Conservation (phyloP, 768 basidiomycete genomes). For the Postia placenta region DNA sequence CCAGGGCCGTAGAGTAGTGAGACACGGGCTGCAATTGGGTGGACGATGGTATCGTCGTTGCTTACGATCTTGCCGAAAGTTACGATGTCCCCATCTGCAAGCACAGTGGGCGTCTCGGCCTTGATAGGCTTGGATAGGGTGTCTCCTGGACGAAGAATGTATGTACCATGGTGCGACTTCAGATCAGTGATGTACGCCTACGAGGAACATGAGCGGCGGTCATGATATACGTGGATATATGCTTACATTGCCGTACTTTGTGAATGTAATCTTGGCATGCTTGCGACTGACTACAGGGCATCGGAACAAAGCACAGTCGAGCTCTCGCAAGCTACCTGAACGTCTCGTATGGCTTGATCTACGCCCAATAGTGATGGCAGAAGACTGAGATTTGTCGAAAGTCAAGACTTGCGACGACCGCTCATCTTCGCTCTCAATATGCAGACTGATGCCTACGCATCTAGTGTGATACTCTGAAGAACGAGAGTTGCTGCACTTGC, state of each 20-base stretch:
- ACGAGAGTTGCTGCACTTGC: no score
- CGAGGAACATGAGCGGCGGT: constrained; percentile 13
- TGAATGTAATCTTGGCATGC: constrained; percentile 73
- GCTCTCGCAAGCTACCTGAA: constrained; percentile 19
- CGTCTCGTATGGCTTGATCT: constrained; percentile 47
- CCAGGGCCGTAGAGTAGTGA: constrained; percentile 39
- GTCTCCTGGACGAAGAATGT: constrained; percentile 52
- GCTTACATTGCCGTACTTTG: constrained; percentile 64
- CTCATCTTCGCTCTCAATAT: constrained; percentile 47
- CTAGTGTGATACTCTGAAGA: no score
- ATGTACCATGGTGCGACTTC: constrained; percentile 72
- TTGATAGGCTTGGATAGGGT: constrained; percentile 39
- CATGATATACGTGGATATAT: constrained; percentile 3
- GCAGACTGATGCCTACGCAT: constrained; percentile 55
- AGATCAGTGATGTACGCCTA: constrained; percentile 70
- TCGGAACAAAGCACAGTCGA: constrained; percentile 52
- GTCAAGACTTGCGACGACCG: constrained; percentile 39
- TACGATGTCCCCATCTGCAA: constrained; percentile 62
- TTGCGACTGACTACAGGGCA: constrained; percentile 76
- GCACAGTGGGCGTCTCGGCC: constrained; percentile 48
- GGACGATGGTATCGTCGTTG: constrained; percentile 51
- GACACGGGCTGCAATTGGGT: constrained; percentile 56
- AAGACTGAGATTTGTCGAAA: constrained; percentile 46
- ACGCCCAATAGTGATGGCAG: constrained; percentile 61
- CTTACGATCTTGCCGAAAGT: constrained; percentile 78